Conservation (phyloP, 352 stramenopile genomes). For the Pythium plurisporium region DNA sequence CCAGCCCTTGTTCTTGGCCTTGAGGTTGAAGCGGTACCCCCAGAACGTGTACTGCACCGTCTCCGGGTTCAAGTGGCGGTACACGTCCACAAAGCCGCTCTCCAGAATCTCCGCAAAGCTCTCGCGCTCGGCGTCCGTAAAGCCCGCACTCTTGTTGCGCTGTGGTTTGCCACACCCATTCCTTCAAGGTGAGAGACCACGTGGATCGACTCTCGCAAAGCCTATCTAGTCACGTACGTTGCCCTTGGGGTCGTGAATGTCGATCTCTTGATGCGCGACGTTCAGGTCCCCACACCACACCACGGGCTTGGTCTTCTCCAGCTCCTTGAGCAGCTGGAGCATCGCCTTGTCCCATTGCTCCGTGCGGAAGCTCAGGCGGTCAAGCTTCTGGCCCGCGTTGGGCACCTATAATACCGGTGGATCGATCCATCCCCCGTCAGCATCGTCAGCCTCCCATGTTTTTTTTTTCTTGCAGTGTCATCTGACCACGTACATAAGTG, state of each 20-base stretch:
- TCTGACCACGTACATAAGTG: constrained; percentile 44
- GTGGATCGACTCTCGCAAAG: background rate
- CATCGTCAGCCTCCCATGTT: too few relatives aligned
- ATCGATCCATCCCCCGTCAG: too few relatives aligned
- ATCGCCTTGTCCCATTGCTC: constrained; percentile 77
- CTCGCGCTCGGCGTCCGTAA: constrained; percentile 74
- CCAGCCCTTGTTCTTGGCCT: constrained; percentile 84
- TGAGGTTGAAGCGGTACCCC: constrained; percentile 74
- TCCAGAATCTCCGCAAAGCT: constrained; percentile 64
- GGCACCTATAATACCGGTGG: constrained; percentile 52
- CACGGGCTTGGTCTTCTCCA: constrained; percentile 72
- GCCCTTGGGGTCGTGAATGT: constrained; percentile 83
- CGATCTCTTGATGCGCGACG: constrained; percentile 83
- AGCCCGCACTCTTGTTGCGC: constrained; percentile 69
- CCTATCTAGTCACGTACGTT: constrained; percentile 47
- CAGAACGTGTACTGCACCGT: constrained; percentile 75
- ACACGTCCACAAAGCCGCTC: constrained; percentile 72
- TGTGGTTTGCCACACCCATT: constrained; percentile 3
- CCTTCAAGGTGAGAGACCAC: too few relatives aligned
- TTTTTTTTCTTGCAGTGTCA: too few relatives aligned
- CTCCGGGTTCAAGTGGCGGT: constrained; percentile 59
- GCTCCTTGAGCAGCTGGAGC: constrained; percentile 56
- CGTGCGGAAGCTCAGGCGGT: constrained; percentile 70
- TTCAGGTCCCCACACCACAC: constrained; percentile 86
- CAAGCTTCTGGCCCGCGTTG: constrained; percentile 67